These are phyloP conservation scores for Andrographis paniculata DNA, from an alignment of 305 asterid species.

Conservation along the genomic window DNA sequence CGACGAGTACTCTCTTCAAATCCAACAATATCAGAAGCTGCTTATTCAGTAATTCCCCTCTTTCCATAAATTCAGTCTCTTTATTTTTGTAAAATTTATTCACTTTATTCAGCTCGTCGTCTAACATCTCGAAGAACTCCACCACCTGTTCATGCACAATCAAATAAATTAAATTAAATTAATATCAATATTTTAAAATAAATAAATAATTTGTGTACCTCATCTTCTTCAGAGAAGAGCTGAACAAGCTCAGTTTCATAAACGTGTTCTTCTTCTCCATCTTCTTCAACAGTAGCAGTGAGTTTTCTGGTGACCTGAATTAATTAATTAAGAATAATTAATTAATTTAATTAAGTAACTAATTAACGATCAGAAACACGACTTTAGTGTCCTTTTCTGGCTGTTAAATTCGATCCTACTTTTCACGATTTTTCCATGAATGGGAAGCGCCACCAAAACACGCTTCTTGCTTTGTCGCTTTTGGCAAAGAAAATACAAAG, in stretches of 20 bases:
- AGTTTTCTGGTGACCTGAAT: conserved; percentile 38
- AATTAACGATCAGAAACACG: background rate
- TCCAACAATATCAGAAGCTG: conserved; percentile 70
- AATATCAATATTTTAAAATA: background rate
- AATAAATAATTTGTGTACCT: conserved; percentile 27
- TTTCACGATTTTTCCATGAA: conserved; percentile 44
- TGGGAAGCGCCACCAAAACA: conserved; percentile 18
- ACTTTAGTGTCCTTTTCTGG: conserved; percentile 19
- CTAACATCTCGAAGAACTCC: conserved; percentile 52
- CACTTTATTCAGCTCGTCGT: conserved; percentile 73
- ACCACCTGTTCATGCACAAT: conserved; percentile 36
- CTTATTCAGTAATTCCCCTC: conserved; percentile 59
- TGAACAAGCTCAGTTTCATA: conserved; percentile 58
- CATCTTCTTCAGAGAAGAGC: conserved; percentile 70
- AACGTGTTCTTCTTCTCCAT: conserved; percentile 30
- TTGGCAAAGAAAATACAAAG: conserved; percentile 4
- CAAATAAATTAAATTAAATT: background rate
- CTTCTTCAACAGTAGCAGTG: conserved; percentile 33
- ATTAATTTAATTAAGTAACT: too few relatives aligned
- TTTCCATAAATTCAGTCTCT: conserved; percentile 70
- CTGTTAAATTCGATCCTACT: conserved; percentile 34
- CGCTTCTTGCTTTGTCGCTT: conserved; percentile 21
- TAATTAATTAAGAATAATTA: background rate
- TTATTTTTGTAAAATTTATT: conserved; percentile 57
- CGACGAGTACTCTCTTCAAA: conserved; percentile 48